Evolutionary conservation across 192 early-diverging fungal species (phyloP).

Genomic region (Thamnidium elegans): DNA sequence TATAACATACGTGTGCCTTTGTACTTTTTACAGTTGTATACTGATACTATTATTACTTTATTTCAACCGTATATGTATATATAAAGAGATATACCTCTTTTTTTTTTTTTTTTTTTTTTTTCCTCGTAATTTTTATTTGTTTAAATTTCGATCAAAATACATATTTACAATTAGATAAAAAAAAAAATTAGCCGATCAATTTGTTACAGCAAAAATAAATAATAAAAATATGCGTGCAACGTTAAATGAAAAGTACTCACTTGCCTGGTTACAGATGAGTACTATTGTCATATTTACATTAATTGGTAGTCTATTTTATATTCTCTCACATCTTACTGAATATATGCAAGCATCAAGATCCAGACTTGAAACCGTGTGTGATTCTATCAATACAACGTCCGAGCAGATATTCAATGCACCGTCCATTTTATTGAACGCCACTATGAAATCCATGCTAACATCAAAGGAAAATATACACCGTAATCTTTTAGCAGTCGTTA

Average conservation of each 20-base stretch:
- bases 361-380: slow-evolving; percentile 7
- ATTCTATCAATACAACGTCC: slow-evolving; percentile 2
- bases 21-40: too few relatives aligned
- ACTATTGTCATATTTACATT: slow-evolving; percentile 2
- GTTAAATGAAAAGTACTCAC: slow-evolving; percentile 8
- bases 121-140: slow-evolving; percentile 1
- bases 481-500: slow-evolving; percentile 12
- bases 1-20: too few relatives aligned
- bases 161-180: background rate
- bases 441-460: background rate
- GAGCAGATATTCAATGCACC: slow-evolving; percentile 6
- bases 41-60: too few relatives aligned
- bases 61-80: too few relatives aligned
- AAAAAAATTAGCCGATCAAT: background rate
- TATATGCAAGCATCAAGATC: background rate
- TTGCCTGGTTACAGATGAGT: background rate
- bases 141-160: background rate
- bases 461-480: slow-evolving; percentile 22
- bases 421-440: background rate
- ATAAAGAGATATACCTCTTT: too few relatives aligned
- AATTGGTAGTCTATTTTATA: background rate
- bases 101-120: background rate
- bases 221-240: slow-evolving; percentile 1
- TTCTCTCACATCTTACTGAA: background rate
- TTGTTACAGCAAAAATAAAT: background rate